Conservation (phyloP, 768 basidiomycete genomes). For the Tulasnella sp. region DNA sequence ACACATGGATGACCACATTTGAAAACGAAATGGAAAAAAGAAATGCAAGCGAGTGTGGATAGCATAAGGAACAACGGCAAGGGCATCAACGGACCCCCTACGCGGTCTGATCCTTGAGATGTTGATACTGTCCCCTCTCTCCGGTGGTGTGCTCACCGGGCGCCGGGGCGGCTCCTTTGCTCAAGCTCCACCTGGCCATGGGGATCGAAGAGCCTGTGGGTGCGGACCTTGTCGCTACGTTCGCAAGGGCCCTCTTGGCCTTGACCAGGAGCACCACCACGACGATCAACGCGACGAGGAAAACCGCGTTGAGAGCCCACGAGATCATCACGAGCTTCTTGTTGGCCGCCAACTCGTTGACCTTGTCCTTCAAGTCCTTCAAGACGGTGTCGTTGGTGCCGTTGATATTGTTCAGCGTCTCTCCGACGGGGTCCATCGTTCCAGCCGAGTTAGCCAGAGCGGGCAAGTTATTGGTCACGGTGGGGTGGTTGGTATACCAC, state of each 20-base stretch:
- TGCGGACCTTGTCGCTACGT: background rate
- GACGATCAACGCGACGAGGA: slow-evolving; percentile 4
- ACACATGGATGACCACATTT: background rate
- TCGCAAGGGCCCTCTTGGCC: background rate
- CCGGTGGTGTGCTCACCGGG: background rate
- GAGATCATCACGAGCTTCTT: slow-evolving; percentile 7
- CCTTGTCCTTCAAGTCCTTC: slow-evolving; percentile 2
- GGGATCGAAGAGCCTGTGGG: background rate
- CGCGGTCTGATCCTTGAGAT: background rate
- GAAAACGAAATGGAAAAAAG: background rate
- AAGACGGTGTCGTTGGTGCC: background rate
- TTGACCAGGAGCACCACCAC: background rate
- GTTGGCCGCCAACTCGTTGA: background rate
- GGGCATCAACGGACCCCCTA: background rate
- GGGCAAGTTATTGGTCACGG: slow-evolving; percentile 15
- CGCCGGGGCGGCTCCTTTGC: background rate
- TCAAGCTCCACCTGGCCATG: background rate
- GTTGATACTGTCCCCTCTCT: background rate
- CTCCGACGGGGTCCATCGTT: background rate
- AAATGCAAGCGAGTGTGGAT: background rate
- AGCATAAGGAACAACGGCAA: background rate
- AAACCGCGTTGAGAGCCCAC: background rate
- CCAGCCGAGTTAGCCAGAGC: background rate
- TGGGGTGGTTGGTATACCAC: slow-evolving; percentile 23
- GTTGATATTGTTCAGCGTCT: slow-evolving; percentile 7